A percentile compares a stretch with the other conserved stretches of the same genome.
These are phyloP conservation scores for Metschnikowia kunwiensis DNA, from an alignment of 805 yeast genomes.

Conservation along the genomic window DNA sequence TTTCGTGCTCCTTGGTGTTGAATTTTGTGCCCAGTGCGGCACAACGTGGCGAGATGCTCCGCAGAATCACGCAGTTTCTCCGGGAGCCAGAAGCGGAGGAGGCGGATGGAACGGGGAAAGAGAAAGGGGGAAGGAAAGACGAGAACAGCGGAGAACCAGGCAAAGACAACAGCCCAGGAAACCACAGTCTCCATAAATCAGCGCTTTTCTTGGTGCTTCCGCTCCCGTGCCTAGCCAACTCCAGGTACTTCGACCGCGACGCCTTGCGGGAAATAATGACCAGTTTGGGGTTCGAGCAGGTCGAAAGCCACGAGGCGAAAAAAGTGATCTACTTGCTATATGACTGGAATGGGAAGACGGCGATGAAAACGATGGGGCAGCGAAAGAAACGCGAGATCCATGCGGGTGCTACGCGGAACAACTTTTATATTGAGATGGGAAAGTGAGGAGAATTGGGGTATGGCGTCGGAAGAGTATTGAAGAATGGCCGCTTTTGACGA, in stretches of 20 bases:
- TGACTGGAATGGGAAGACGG: conserved; percentile 40
- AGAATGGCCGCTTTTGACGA: too few species aligned
- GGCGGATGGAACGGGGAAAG: not conserved
- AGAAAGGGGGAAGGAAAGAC: too few species aligned
- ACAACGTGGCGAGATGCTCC: conserved; percentile 76
- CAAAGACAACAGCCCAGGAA: conserved; percentile 1
- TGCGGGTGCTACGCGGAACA: conserved; percentile 61
- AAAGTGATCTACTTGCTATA: conserved; percentile 75
- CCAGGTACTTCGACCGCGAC: conserved; percentile 64
- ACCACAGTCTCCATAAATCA: not conserved
- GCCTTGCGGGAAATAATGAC: conserved; percentile 46
- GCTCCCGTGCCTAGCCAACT: conserved; percentile 77
- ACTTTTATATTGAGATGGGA: conserved; percentile 51
- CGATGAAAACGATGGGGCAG: not conserved
- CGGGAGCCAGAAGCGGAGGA: conserved; percentile 23
- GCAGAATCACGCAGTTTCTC: conserved; percentile 55
- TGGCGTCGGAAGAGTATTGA: too few species aligned
- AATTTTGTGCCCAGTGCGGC: conserved; percentile 79
- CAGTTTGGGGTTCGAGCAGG: conserved; percentile 55
- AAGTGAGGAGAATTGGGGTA: too few species aligned
- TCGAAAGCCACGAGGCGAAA: conserved; percentile 53
- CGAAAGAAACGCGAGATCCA: conserved; percentile 47
- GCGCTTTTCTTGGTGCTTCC: conserved; percentile 73
- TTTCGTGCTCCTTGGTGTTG: conserved; percentile 83
- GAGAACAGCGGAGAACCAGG: not conserved